Evolutionary conservation across 805 yeast species (phyloP), one percentile per base, ranked within the genome.

Genomic region (Saccharomycopsis javanensis): DNA sequence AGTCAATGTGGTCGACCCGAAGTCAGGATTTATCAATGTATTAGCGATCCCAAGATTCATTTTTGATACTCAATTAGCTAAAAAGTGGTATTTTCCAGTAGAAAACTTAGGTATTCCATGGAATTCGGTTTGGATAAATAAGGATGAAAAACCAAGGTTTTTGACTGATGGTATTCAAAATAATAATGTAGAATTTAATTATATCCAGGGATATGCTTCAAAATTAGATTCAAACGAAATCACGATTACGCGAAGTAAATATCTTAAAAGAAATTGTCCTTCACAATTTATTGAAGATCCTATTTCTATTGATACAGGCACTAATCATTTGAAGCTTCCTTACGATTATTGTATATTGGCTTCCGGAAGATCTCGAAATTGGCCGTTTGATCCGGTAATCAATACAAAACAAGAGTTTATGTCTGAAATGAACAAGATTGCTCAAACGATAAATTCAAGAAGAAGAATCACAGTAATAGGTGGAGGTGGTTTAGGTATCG

Each of bases 321-420:
- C 37, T 15, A 11, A 27, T 4, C 1, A 5, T 33, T 11, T 28
- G 6, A 16, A 28, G 13, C 7, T 55, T 1, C 57, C 57, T 0
- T 79, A 78, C 64, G 80, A 79, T 60, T 79, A 76, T 60, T 75
- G 73, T 20, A 68, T 79, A 10, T 64, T 72, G 55, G 79, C 82
- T 4, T 66, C 78, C 1, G 83, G 83, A 1, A 68, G 83, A 64
- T 69, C 78, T 55, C 67, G 83, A 59, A 67, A 69, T 46, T 79
- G 81, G 81, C 84, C 83, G 13, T 73, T 77, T 37, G 78, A 79
- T 35, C 83, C 83, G 2, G 63, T 68, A n/a, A 80, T 76, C 0
- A 62, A 61, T 51, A 73, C 75, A 11, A 67, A 64, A 54, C 69
- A 69, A 16, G 65, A 64, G 6, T 79, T 69, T 61, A 57, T 73